phyloP scores from a whole-genome alignment of 495 filamentous ascomycete species.

The Hypoxylon cercidicola region DNA sequence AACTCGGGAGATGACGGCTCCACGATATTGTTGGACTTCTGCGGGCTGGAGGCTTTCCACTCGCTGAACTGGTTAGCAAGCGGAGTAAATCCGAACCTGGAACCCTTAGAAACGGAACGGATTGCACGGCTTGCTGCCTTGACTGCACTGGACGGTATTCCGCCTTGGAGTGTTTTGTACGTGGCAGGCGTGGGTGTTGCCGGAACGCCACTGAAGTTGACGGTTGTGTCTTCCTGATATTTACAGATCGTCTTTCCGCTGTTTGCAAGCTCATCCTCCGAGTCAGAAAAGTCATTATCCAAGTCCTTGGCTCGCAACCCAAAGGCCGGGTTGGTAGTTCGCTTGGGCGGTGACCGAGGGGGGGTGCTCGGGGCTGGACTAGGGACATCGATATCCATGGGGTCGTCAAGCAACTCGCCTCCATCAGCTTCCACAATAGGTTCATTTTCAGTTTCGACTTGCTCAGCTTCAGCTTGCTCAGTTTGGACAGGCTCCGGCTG shows the following conservation, averaged over 20 bases:
- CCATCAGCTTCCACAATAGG: constrained; percentile 50
- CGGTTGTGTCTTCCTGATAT: constrained; percentile 37
- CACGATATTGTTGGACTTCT: constrained; percentile 45
- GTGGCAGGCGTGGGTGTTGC: constrained; percentile 49
- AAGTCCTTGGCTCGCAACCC: constrained; percentile 51
- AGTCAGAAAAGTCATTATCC: constrained; percentile 57
- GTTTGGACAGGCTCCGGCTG: constrained; percentile 12
- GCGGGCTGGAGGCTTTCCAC: constrained; percentile 59
- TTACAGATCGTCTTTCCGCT: constrained; percentile 30
- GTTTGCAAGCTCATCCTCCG: constrained; percentile 64
- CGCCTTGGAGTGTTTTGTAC: constrained; percentile 41
- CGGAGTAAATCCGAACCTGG: constrained; percentile 66
- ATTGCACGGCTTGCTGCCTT: constrained; percentile 41
- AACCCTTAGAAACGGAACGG: constrained; percentile 41
- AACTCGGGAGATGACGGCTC: constrained; percentile 44
- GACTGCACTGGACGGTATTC: constrained; percentile 36
- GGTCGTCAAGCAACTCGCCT: constrained; percentile 47
- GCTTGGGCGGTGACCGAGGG: constrained; percentile 45
- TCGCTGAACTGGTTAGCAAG: constrained; percentile 67
- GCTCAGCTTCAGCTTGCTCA: constrained; percentile 8
- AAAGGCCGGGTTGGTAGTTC: constrained; percentile 40
- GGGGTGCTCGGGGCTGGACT: constrained; percentile 43
- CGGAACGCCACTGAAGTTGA: constrained; percentile 40
- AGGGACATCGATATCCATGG: constrained; percentile 44
- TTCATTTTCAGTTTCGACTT: constrained; percentile 8